Conservation (phyloP, 331 rosid species). For the Acacia concinna region DNA sequence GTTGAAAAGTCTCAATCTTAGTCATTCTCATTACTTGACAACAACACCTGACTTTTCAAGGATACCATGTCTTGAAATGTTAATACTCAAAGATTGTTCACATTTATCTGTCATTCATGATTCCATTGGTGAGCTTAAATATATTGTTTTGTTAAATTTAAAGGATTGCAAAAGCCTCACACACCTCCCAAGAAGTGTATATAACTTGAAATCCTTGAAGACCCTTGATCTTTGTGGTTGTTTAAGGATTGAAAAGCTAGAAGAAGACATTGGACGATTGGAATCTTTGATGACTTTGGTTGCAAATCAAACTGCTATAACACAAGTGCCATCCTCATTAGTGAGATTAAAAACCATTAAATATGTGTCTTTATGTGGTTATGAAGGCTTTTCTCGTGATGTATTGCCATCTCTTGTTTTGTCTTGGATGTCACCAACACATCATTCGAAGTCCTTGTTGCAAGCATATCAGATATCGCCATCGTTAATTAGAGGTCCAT, state of each 20-base stretch:
- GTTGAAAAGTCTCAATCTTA: background rate
- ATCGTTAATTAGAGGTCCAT: background rate
- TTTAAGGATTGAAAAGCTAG: background rate
- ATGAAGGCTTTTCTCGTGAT: background rate
- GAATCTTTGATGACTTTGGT: background rate
- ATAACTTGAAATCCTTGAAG: background rate
- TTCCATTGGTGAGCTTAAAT: background rate
- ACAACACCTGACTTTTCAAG: background rate
- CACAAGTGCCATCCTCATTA: background rate
- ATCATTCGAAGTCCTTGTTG: background rate
- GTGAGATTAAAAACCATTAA: background rate
- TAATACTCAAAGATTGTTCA: background rate
- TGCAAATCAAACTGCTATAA: background rate
- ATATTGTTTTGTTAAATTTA: background rate
- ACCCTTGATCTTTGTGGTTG: background rate
- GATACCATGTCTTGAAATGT: background rate
- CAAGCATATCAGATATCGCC: background rate
- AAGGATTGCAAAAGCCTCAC: background rate
- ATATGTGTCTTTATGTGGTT: background rate
- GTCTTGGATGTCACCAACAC: background rate
- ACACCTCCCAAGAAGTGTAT: background rate
- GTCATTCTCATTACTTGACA: background rate
- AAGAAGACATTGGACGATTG: background rate
- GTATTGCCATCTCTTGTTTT: background rate
- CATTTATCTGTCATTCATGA: background rate